Evolutionary conservation across 305 asterid species (phyloP), one percentile per base, ranked within the genome.

Genomic region (Solanum hybrid): DNA sequence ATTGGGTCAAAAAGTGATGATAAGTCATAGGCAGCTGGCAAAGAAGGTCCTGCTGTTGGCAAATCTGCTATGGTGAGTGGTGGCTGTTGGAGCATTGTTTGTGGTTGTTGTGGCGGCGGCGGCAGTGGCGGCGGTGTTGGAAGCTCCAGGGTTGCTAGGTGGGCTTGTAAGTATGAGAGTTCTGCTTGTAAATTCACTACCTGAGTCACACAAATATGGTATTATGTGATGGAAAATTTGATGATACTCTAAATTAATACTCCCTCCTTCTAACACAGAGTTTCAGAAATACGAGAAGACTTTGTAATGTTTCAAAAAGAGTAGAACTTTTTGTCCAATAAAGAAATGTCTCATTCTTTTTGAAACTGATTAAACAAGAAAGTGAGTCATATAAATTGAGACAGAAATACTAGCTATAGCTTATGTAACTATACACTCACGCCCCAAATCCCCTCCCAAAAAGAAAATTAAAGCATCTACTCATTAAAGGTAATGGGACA

Each of bases 101-200:
- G 93, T 6, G 90, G 93, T 90, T 89, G 94, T 51, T 51, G 88
- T 31, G 14, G 90, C 10, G 86, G 94, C 5, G 92, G 89, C 87
- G 75, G 94, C 22, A 91, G 89, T n/a, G 95, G 95, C 15, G 95
- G 93, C 20, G 98, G 98, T 26, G 93, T 41, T 38, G 98, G 98
- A 27, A 94, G 92, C 94, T 97, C 98, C 7, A 96, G 92, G 51
- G 95, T 88, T 87, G 98, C 91, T 33, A 97, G 96, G 92, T 95
- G 98, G 90, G 97, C 93, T 90, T 97, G 98, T 78, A 97, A 90
- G 94, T 92, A 95, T n/a, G 97, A 90, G 7, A 96, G 94, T 79
- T 97, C 98, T 6, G 98, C 93, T 92, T 97, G 98, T 51, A 97
- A 93, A 90, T 91, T 97, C 90, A 95, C 95, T 88, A 97, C 98